phyloP scores from a whole-genome alignment of 2,329 filamentous ascomycete genomes.

The Apiospora rasikravindrae region DNA sequence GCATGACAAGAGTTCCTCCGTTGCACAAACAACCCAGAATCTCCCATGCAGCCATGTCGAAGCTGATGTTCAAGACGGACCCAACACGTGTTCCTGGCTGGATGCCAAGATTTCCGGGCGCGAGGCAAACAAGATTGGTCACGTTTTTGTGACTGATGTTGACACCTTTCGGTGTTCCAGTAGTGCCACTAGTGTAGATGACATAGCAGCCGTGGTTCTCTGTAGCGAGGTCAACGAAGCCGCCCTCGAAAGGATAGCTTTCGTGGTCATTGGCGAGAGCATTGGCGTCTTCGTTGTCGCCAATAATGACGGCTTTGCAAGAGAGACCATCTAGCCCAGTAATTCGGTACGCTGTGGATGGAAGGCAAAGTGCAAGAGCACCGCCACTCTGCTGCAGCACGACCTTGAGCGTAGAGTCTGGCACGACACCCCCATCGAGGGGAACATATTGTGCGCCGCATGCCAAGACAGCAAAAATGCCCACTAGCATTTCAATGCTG shows the following conservation, averaged over 20 bases:
- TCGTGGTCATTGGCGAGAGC: constrained; percentile 24
- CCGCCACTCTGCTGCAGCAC: constrained; percentile 54
- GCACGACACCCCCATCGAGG: constrained; percentile 59
- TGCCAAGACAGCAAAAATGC: constrained; percentile 61
- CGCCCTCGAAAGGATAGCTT: constrained; percentile 23
- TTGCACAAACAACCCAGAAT: constrained; percentile 63
- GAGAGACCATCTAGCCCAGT: constrained; percentile 39
- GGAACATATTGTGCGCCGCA: constrained; percentile 65
- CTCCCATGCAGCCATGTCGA: constrained; percentile 69
- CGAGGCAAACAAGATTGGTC: constrained; percentile 56
- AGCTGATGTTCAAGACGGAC: constrained; percentile 62
- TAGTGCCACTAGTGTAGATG: constrained; percentile 63
- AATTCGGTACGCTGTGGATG: constrained; percentile 43
- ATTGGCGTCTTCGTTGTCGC: constrained; percentile 22
- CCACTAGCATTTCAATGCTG: constrained; percentile 61
- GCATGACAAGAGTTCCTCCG: constrained; percentile 59
- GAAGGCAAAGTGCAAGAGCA: constrained; percentile 53
- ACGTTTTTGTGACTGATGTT: constrained; percentile 62
- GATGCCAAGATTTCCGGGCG: constrained; percentile 58
- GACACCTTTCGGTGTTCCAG: constrained; percentile 63
- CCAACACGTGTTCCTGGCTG: constrained; percentile 55
- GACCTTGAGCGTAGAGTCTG: constrained; percentile 52
- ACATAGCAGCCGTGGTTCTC: constrained; percentile 37
- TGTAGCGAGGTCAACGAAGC: constrained; percentile 28
- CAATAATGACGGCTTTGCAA: constrained; percentile 21